Percentiles rank a stretch among this genome's conserved stretches.
phyloP scores from a whole-genome alignment of 495 filamentous ascomycete species.

The Penicillium turbatum region DNA sequence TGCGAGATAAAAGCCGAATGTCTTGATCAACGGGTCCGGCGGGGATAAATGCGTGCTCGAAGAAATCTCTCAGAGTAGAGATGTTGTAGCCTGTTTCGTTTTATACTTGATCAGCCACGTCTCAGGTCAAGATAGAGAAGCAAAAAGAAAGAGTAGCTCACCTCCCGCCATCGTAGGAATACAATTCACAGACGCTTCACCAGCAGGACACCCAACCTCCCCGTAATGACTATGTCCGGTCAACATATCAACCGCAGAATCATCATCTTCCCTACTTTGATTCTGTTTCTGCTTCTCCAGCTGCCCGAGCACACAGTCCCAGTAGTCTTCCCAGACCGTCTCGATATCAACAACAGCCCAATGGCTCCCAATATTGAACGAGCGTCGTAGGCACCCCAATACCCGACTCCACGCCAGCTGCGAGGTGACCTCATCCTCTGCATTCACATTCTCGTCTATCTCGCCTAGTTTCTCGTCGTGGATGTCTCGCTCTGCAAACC shows the following conservation, averaged over 20 bases:
- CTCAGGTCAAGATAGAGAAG: not conserved
- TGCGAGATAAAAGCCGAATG: slow-evolving; percentile 68
- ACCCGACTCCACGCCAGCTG: slow-evolving; percentile 53
- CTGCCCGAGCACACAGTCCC: slow-evolving; percentile 19
- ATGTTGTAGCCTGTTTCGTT: slow-evolving; percentile 18
- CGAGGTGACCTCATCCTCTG: slow-evolving; percentile 40
- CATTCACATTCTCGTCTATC: not conserved
- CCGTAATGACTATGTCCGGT: slow-evolving; percentile 8
- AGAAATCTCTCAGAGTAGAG: slow-evolving; percentile 55
- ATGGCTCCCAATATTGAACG: slow-evolving; percentile 46
- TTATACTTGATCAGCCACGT: not conserved
- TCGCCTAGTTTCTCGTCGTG: slow-evolving; percentile 22
- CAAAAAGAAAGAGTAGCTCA: slow-evolving; percentile 21
- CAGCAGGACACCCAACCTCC: slow-evolving; percentile 2
- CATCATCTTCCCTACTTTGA: not conserved
- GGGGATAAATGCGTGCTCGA: slow-evolving; percentile 66
- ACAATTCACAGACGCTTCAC: slow-evolving; percentile 22
- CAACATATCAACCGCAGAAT: slow-evolving; percentile 12
- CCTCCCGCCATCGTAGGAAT: slow-evolving; percentile 40
- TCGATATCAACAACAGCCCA: slow-evolving; percentile 55
- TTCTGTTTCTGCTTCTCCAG: slow-evolving; percentile 4
- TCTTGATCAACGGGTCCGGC: slow-evolving; percentile 59
- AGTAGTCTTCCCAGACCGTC: slow-evolving; percentile 55
- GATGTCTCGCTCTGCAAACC: slow-evolving; percentile 48
- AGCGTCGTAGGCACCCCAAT: slow-evolving; percentile 46